Evolutionary conservation across 495 filamentous ascomycete genomes (phyloP).

Genomic region (Lophium mytilinum): DNA sequence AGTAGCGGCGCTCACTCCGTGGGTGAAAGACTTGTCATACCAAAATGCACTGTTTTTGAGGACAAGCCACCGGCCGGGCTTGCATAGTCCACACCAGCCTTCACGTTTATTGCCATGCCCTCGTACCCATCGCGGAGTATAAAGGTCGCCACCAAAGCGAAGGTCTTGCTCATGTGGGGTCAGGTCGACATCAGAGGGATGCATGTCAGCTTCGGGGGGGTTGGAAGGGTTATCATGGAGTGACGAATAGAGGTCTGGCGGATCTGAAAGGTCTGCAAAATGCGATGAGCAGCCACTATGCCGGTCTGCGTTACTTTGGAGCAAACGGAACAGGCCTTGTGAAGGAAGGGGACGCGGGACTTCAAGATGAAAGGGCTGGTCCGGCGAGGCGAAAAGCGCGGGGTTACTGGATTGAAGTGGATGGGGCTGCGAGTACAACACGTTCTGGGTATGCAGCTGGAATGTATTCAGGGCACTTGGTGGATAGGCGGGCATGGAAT

Average conservation of each 20-base stretch:
- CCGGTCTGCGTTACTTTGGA: constrained; percentile 60
- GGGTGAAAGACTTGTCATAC: constrained; percentile 79
- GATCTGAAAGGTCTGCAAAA: constrained; percentile 57
- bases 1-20: constrained; percentile 71
- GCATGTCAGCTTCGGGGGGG: constrained; percentile 68
- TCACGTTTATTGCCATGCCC: constrained; percentile 75
- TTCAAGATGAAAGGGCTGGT: constrained; percentile 27
- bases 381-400: constrained; percentile 36
- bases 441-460: constrained; percentile 20
- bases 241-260: constrained; percentile 65
- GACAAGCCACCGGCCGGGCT: constrained; percentile 72
- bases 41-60: constrained; percentile 79
- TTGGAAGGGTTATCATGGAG: constrained; percentile 58
- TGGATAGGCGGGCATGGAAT: constrained; percentile 44
- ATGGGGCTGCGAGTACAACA: constrained; percentile 24
- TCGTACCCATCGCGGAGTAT: constrained; percentile 70
- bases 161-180: constrained; percentile 66
- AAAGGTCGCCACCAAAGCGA: constrained; percentile 68
- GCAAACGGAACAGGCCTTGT: constrained; percentile 57
- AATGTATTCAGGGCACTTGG: constrained; percentile 13
- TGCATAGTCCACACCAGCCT: constrained; percentile 79
- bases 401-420: constrained; percentile 27
- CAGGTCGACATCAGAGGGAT: constrained; percentile 60
- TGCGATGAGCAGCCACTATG: constrained; percentile 47
- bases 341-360: constrained; percentile 44